These are phyloP conservation scores for Nemania serpens DNA, from an alignment of 2,329 filamentous ascomycete species.

Conservation along the genomic window DNA sequence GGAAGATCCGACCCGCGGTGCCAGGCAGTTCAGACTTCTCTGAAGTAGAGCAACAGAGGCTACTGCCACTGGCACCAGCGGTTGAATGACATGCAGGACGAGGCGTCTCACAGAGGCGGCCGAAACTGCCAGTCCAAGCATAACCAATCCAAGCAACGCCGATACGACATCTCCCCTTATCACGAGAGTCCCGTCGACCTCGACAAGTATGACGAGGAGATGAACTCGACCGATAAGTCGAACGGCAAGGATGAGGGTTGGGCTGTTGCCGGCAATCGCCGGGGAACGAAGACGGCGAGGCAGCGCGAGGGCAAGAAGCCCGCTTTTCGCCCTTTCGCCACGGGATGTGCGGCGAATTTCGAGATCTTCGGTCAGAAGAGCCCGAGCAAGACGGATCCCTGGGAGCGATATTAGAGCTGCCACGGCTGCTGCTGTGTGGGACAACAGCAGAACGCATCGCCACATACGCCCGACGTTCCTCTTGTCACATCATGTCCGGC, in stretches of 20 bases:
- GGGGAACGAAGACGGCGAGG: background rate
- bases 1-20: conserved; percentile 30
- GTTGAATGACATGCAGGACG: conserved; percentile 1
- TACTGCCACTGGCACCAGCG: conserved; percentile 31
- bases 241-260: background rate
- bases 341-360: conserved; percentile 24
- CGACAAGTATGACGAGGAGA: conserved; percentile 20
- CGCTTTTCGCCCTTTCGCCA: conserved; percentile 2
- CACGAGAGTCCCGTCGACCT: conserved; percentile 24
- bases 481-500: background rate
- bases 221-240: background rate
- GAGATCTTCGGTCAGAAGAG: conserved; percentile 10
- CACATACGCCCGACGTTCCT: background rate
- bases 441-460: background rate
- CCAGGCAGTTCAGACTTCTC: conserved; percentile 22
- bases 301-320: background rate
- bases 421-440: background rate
- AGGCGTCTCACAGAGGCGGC: background rate
- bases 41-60: conserved; percentile 28
- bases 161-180: conserved; percentile 8
- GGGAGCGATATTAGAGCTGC: background rate
- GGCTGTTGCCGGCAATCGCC: background rate
- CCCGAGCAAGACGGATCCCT: background rate
- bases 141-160: background rate
- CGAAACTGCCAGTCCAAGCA: background rate